Percentiles rank a stretch among this genome's conserved stretches.
Evolutionary conservation across 2,329 filamentous ascomycete genomes (phyloP).

Genomic region (Purpureocillium takamizusanense): DNA sequence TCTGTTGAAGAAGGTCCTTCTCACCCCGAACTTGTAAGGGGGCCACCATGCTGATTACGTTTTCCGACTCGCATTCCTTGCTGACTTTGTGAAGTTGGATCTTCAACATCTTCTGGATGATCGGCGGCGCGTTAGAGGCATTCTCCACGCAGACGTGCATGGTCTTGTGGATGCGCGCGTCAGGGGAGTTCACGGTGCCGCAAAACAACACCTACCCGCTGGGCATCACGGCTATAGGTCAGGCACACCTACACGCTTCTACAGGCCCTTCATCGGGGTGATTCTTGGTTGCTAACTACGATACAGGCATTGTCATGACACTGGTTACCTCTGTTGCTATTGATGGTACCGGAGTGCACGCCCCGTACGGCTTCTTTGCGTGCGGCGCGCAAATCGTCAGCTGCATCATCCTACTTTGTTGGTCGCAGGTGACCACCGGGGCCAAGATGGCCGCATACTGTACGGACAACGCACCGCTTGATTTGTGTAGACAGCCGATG

Average conservation of each 20-base stretch:
- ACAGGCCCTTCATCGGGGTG: too few species aligned
- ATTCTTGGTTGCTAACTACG: too few species aligned
- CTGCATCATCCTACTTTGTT: conserved; percentile 22
- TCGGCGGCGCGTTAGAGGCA: conserved; percentile 24
- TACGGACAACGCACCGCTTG: too few species aligned
- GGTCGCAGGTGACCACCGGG: conserved; percentile 16
- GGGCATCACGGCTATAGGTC: conserved; percentile 22
- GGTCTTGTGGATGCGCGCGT: conserved; percentile 19
- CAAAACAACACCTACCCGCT: conserved; percentile 29
- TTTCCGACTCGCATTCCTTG: too few species aligned
- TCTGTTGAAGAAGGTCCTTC: conserved; percentile 12
- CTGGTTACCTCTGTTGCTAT: conserved; percentile 25
- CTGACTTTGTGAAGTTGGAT: conserved; percentile 11
- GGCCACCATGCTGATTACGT: too few species aligned
- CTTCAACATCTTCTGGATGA: conserved; percentile 22
- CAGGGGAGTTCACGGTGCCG: conserved; percentile 14
- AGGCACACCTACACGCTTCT: neutral
- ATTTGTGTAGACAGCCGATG: too few species aligned
- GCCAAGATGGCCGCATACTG: conserved; percentile 11
- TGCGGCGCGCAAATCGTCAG: conserved; percentile 21
- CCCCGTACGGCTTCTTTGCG: conserved; percentile 23
- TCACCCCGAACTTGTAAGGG: conserved; percentile 11
- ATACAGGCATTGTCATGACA: conserved; percentile 14
- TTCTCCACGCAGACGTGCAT: conserved; percentile 13
- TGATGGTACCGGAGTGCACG: conserved; percentile 22